Evolutionary conservation across 192 early-diverging fungal genomes (phyloP), one percentile per base, ranked within the genome.

Genomic region (Hyaloraphidium curvatum): DNA sequence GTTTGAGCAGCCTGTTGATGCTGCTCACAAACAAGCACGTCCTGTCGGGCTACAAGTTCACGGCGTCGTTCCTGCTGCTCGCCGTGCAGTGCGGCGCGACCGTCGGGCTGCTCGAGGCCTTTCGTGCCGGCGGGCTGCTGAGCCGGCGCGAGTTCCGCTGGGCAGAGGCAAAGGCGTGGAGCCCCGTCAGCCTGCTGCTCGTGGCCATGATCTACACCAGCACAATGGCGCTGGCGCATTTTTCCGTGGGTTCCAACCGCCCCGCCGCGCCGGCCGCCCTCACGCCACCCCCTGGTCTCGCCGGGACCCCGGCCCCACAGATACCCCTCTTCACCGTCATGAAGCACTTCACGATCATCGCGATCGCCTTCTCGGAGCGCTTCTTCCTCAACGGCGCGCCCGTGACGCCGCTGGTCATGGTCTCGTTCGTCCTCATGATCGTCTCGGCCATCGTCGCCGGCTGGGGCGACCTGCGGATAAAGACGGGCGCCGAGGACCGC

Each of bases 161-260:
- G 33, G 7, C 33, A n/a, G 33, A 37, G 33, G 33, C 33, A 7
- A 37, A 37, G 33, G 33, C 33, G n/a, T 82, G 91, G 90, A 78
- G 94, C 54, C 75, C 81, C 1, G 87, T 97, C 60, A 80, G 89
- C 2, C 56, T 77, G 53, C 71, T 81, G 35, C 75, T 93, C 30
- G 87, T 89, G 2, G 72, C 79, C 31, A 97, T 97, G 94, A 84
- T 97, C 54, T 95, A 95, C 69, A 93, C 91, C 16, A 91, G 91
- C 43, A 84, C 85, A 41, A 93, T 91, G 64, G 82, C 87, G 33
- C 64, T 97, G 2, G 85, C 91, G 62, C 92, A 78, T 64, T 73
- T 97, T 29, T 75, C 82, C 50, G 33, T 37, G 9, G n/a, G n/a
- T n/a, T n/a, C n/a, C n/a, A n/a, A n/a, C n/a, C n/a, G n/a, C n/a